These are phyloP conservation scores for Solioccasus polychromus DNA, from an alignment of 768 basidiomycete species.

Conservation along the genomic window DNA sequence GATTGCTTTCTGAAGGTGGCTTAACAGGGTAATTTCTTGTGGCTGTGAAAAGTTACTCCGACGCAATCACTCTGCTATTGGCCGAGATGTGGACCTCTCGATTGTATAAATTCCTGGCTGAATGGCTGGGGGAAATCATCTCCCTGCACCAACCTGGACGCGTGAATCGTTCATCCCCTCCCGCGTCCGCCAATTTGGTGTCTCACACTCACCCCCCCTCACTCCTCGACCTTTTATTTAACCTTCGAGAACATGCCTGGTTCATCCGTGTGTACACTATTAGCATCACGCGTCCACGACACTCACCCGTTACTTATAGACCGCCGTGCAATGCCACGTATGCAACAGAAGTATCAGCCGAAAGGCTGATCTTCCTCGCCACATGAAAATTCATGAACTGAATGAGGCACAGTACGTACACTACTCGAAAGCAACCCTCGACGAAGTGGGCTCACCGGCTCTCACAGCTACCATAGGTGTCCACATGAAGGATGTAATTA, in stretches of 20 bases:
- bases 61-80: constrained; percentile 26
- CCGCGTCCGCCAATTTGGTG: no score
- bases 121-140: no score
- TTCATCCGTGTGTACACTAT: constrained; percentile 5
- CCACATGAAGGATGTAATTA: constrained; percentile 17
- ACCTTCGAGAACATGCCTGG: not conserved
- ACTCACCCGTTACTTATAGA: constrained; percentile 6
- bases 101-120: constrained; percentile 26
- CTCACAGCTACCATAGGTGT: constrained; percentile 21
- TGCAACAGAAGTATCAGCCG: constrained; percentile 20
- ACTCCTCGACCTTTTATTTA: not conserved
- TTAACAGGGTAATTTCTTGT: constrained; percentile 19
- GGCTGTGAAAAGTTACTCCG: constrained; percentile 14
- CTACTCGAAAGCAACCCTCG: no score
- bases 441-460: constrained; percentile 1
- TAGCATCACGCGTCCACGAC: not conserved
- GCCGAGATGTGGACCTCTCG: constrained; percentile 10
- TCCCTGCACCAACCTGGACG: no score
- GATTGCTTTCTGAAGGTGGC: constrained; percentile 23
- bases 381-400: constrained; percentile 22
- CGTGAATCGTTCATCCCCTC: constrained; percentile 4
- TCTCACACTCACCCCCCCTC: not conserved
- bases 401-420: constrained; percentile 24
- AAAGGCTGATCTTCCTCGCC: constrained; percentile 26
- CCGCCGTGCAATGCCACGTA: constrained; percentile 4